Conservation (phyloP, 2,329 filamentous ascomycete species). For the Fusarium abutilonis region DNA sequence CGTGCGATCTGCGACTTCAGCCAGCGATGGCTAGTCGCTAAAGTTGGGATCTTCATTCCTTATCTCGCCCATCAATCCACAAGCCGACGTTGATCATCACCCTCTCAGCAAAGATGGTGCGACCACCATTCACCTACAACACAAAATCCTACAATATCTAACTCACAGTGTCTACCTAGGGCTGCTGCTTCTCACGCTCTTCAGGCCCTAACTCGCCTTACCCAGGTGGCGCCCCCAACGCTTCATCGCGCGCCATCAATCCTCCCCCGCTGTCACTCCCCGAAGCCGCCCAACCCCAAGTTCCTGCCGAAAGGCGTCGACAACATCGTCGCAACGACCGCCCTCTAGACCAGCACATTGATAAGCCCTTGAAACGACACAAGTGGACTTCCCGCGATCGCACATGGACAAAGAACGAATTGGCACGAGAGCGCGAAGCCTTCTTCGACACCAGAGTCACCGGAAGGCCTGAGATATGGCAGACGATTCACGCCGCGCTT, state of each 20-base stretch:
- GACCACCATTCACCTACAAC: background rate
- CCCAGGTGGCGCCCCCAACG: constrained; percentile 59
- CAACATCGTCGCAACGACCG: constrained; percentile 49
- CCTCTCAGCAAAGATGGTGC: constrained; percentile 37
- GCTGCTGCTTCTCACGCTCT: constrained; percentile 67
- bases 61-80: constrained; percentile 18
- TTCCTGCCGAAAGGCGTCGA: constrained; percentile 46
- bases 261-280: constrained; percentile 50
- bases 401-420: constrained; percentile 73
- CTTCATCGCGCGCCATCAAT: constrained; percentile 65
- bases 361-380: constrained; percentile 73
- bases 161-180: constrained; percentile 48
- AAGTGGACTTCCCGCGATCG: constrained; percentile 71
- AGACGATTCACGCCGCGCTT: constrained; percentile 73
- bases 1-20: constrained; percentile 26
- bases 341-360: constrained; percentile 72
- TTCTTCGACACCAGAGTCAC: constrained; percentile 93
- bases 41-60: constrained; percentile 36
- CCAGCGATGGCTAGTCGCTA: constrained; percentile 39
- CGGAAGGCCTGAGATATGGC: constrained; percentile 82
- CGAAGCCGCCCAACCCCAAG: constrained; percentile 40
- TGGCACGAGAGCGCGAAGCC: constrained; percentile 77
- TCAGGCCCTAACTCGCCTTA: constrained; percentile 65
- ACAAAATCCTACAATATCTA: constrained; percentile 21
- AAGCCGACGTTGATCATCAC: constrained; percentile 20